Evolutionary conservation across 2,329 filamentous ascomycete genomes (phyloP).

Genomic region (Fusarium newnesense): DNA sequence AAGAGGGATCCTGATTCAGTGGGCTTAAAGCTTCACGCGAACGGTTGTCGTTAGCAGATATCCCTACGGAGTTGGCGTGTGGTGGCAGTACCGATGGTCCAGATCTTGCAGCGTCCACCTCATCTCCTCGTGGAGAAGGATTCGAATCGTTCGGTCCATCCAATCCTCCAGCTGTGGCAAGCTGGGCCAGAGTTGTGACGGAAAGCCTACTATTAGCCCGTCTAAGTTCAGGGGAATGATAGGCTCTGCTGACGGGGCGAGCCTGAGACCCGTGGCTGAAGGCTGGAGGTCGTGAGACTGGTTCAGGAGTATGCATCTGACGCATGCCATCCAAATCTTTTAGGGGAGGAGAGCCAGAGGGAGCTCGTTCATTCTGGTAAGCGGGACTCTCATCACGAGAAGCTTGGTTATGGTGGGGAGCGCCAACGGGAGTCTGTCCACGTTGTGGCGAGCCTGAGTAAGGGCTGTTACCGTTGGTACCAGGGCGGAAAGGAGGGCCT

Average conservation of each 20-base stretch:
- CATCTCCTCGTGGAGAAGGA: constrained; percentile 44
- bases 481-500: constrained; percentile 42
- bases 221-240: constrained; percentile 80
- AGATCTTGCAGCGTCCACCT: constrained; percentile 48
- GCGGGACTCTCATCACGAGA: constrained; percentile 63
- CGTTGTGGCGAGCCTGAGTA: constrained; percentile 48
- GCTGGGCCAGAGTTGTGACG: constrained; percentile 80
- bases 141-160: constrained; percentile 52
- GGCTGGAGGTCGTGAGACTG: constrained; percentile 80
- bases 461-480: constrained; percentile 40
- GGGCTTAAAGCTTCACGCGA: constrained; percentile 64
- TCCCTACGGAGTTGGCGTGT: constrained; percentile 61
- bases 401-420: constrained; percentile 56
- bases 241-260: constrained; percentile 73
- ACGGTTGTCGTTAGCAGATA: constrained; percentile 64
- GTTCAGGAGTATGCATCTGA: constrained; percentile 73
- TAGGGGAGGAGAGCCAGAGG: constrained; percentile 52
- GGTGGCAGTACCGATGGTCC: constrained; percentile 62
- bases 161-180: constrained; percentile 75
- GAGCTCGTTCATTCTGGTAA: constrained; percentile 65
- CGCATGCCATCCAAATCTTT: constrained; percentile 65
- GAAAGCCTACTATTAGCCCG: constrained; percentile 88
- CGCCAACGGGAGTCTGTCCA: constrained; percentile 51
- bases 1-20: constrained; percentile 49
- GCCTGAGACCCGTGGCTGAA: constrained; percentile 81